Evolutionary conservation across 2,329 filamentous ascomycete genomes (phyloP), one percentile per base, ranked within the genome.

Genomic region (Zalaria sp.): DNA sequence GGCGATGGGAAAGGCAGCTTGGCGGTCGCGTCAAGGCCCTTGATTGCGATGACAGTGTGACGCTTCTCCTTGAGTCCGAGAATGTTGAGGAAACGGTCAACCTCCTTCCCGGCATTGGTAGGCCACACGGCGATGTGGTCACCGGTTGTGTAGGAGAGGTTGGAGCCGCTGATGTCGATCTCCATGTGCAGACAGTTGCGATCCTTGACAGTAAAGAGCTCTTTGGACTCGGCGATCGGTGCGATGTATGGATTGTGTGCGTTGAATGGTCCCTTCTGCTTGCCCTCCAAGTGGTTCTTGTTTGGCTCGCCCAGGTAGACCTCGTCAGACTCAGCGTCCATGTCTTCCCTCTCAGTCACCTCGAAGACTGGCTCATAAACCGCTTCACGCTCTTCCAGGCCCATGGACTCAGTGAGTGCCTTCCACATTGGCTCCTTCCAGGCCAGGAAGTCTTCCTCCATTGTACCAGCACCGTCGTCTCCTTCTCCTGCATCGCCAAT

Each of bases 341-440:
- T 66, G 31, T 79, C 77, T n/a, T 49, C 48, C 49, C 55, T 57
- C 54, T 94, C 83, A 26, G 74, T 75, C 52, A 98, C 79, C 52
- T 76, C 78, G 59, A 95, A 95, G 44, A 88, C 79, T 39, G 91
- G 86, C 61, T 98, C 93, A 61, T 96, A 98, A 46, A 93, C 79
- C 47, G 88, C 85, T 60, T 98, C 93, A 45, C 91, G 87, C 66
- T 98, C 91, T 64, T 96, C 83, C 43, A 98, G 69, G 41, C 77
- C 77, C 81, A 98, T 85, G 57, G 84, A 79, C 50, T 84, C 75
- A 25, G 82, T 72, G 41, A 98, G 71, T 46, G 83, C 83, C 54
- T 75, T 70, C 91, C 93, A 98, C 91, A 98, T 98, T 47, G 88
- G 88, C 56, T 98, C 91, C 68, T 98, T 98, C 91, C 91, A 98